phyloP scores from a whole-genome alignment of 1,284 basidiomycete genomes.

The Malassezia cuniculi region DNA sequence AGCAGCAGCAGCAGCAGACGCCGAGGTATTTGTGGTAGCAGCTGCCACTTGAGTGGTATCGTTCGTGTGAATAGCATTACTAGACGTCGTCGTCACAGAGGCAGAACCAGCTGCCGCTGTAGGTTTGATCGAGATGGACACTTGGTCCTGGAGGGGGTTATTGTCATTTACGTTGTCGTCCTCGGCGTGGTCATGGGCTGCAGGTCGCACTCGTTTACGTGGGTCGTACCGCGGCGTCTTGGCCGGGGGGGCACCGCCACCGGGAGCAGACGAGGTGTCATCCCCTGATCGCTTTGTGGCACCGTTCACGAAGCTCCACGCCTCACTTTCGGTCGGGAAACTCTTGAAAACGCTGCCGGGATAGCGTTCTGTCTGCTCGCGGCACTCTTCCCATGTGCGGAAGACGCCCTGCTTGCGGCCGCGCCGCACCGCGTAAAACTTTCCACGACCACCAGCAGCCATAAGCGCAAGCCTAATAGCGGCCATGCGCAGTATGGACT shows the following conservation, averaged over 20 bases:
- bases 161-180: conserved; percentile 2
- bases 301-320: conserved; percentile 37
- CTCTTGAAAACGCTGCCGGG: conserved; percentile 55
- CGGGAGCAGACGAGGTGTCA: too few relatives aligned
- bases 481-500: too few relatives aligned
- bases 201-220: too few relatives aligned
- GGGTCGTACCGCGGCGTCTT: too few relatives aligned
- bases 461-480: too few relatives aligned
- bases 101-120: too few relatives aligned
- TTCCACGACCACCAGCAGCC: background rate
- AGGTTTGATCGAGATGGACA: too few relatives aligned
- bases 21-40: background rate
- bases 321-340: conserved; percentile 52
- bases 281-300: too few relatives aligned
- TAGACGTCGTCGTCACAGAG: background rate
- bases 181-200: conserved; percentile 2
- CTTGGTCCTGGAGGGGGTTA: conserved; percentile 5
- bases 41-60: background rate
- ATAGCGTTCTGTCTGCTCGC: conserved; percentile 54
- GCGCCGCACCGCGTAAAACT: conserved; percentile 25
- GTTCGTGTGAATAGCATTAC: background rate
- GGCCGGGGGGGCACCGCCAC: too few relatives aligned
- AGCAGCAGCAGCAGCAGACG: background rate
- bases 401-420: conserved; percentile 35
- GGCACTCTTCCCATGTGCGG: conserved; percentile 49